These are phyloP conservation scores for Colletotrichum costaricense DNA, from an alignment of 2,329 filamentous ascomycete species.

Conservation along the genomic window DNA sequence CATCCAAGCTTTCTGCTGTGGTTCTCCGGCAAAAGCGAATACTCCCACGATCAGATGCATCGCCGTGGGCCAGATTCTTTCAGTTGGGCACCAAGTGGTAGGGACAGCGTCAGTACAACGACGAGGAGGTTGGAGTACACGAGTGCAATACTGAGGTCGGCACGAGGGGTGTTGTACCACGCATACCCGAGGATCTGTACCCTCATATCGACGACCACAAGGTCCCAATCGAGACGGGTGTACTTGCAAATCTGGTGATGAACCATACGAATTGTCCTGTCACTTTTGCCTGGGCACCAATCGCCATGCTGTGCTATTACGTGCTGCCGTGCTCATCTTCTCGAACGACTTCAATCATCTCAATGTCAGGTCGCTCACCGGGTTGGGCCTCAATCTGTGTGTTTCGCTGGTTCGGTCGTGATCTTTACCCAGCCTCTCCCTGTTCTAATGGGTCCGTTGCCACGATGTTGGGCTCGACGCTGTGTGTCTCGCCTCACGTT, in stretches of 20 bases:
- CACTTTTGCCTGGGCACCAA: not conserved
- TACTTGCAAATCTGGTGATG: not conserved
- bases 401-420: not conserved
- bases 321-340: not conserved
- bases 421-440: not conserved
- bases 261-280: not conserved
- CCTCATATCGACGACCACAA: not conserved
- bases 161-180: not conserved
- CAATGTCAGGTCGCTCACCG: not conserved
- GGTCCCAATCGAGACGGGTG: not conserved
- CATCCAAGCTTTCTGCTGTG: not conserved
- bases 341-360: not conserved
- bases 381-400: not conserved
- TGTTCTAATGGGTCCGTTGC: not conserved
- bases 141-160: not conserved
- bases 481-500: not conserved
- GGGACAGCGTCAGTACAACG: conserved; percentile 1
- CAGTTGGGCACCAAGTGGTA: not conserved
- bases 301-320: not conserved
- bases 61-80: not conserved
- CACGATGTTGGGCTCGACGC: not conserved
- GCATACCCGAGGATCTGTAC: not conserved
- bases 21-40: not conserved
- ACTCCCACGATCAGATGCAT: not conserved
- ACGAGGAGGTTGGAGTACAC: not conserved